Conservation (phyloP, 163 green algal genomes). For the Chloromonas sp. region DNA sequence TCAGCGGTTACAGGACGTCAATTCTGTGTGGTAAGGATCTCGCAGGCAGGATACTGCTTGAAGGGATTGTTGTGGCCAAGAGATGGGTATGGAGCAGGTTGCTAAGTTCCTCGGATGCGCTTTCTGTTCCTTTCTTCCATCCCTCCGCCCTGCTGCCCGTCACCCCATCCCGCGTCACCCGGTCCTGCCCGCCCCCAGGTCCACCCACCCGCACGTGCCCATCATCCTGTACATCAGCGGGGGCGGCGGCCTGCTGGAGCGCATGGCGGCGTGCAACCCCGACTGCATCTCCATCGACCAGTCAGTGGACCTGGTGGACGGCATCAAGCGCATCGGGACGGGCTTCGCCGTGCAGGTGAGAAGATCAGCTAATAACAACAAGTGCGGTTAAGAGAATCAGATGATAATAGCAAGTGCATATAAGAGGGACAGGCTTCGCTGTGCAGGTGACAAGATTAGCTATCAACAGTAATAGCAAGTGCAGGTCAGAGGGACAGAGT, state of each 20-base stretch:
- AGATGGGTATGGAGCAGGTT: no score
- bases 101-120: no score
- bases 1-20: neutral
- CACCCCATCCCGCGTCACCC: no score
- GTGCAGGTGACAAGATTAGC: slow-evolving; percentile 55
- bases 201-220: slow-evolving; percentile 78
- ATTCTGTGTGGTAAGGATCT: no score
- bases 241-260: slow-evolving; percentile 79
- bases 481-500: slow-evolving; percentile 46
- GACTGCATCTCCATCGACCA: slow-evolving; percentile 52
- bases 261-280: slow-evolving; percentile 76
- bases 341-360: slow-evolving; percentile 78
- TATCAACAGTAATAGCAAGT: no score
- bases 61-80: no score
- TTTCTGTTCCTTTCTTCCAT: no score
- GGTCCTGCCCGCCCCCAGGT: slow-evolving; percentile 3
- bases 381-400: no score
- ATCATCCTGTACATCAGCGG: slow-evolving; percentile 92
- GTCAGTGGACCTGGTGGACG: slow-evolving; percentile 79
- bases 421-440: slow-evolving; percentile 64
- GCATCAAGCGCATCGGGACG: slow-evolving; percentile 70
- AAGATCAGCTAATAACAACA: no score
- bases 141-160: no score
- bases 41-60: no score
- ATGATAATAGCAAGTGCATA: no score